Evolutionary conservation across 306 rosid genomes (phyloP).

Genomic region (Macrotyloma uniflorum): DNA sequence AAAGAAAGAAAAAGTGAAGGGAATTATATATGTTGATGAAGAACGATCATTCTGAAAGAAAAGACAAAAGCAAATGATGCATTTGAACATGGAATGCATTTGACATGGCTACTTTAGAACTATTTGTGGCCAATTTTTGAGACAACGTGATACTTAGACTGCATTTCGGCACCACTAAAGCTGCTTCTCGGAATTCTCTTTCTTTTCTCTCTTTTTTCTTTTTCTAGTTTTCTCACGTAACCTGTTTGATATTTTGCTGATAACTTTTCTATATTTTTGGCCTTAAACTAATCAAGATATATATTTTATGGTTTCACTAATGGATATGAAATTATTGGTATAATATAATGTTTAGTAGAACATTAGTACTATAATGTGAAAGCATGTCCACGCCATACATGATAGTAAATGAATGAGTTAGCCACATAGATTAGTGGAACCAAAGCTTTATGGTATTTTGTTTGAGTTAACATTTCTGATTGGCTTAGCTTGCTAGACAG

Average conservation of each 20-base stretch:
- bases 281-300: neutral
- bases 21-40: neutral
- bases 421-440: constrained; percentile 16
- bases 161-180: constrained; percentile 37
- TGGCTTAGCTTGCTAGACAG: constrained; percentile 43
- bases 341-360: too few species aligned
- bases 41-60: constrained; percentile 32
- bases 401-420: constrained; percentile 24
- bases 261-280: neutral
- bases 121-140: constrained; percentile 48
- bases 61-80: constrained; percentile 43
- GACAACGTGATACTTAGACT: constrained; percentile 41
- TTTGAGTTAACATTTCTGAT: neutral
- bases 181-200: constrained; percentile 10
- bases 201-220: too few species aligned
- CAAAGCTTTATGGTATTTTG: neutral
- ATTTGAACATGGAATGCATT: constrained; percentile 47
- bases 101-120: constrained; percentile 50
- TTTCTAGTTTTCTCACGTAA: neutral
- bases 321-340: neutral
- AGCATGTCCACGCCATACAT: constrained; percentile 23
- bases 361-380: constrained; percentile 31
- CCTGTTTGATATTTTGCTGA: neutral
- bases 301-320: too few species aligned
- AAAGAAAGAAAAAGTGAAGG: neutral